Conservation (phyloP, 345 rosid species). For the Barbarea vulgaris region DNA sequence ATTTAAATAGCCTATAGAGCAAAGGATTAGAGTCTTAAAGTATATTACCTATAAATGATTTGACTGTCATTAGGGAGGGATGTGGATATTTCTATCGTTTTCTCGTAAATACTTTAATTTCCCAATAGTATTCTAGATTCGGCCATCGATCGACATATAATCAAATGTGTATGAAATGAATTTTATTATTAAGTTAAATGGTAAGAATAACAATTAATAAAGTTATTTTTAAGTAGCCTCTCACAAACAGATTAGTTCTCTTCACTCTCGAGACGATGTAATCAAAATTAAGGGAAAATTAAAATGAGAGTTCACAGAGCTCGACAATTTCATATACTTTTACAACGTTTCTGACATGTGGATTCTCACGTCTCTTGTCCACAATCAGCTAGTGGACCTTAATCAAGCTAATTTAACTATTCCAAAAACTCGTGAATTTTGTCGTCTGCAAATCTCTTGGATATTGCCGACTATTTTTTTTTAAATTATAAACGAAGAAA, state of each 20-base stretch:
- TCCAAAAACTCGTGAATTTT: neutral
- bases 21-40: constrained; percentile 22
- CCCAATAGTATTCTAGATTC: constrained; percentile 20
- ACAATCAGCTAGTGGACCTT: neutral
- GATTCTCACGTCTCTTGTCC: neutral
- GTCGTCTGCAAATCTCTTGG: neutral
- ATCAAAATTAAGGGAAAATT: neutral
- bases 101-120: constrained; percentile 18
- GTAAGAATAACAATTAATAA: neutral
- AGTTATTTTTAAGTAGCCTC: neutral
- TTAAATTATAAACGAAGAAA: neutral
- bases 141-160: constrained; percentile 23
- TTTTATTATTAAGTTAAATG: neutral
- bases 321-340: neutral
- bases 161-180: constrained; percentile 10
- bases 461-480: neutral
- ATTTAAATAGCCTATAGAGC: constrained; percentile 9
- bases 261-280: neutral
- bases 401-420: neutral
- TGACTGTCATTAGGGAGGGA: constrained; percentile 18
- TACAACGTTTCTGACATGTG: neutral
- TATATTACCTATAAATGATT: neutral
- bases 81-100: constrained; percentile 34
- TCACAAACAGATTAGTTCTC: neutral
- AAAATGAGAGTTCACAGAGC: neutral